Percentiles rank a stretch among this genome's conserved stretches.
phyloP scores from a whole-genome alignment of 495 filamentous ascomycete genomes.

The Xylaria palmicola region DNA sequence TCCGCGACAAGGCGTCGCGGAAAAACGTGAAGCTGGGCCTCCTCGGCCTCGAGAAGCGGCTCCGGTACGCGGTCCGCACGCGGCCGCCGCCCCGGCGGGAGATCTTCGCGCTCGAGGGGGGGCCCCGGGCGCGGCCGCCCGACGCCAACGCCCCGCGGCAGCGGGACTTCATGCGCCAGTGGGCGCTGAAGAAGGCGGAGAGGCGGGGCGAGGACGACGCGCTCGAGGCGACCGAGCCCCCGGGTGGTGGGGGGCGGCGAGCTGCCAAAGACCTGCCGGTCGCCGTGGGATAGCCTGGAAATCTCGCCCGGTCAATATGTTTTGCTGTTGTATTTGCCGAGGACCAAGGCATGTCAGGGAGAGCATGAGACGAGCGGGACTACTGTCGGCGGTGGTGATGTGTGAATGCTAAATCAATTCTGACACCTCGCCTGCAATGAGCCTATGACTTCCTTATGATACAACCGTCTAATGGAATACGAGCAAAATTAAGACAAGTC shows the following conservation, averaged over 20 bases:
- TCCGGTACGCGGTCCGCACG: slow-evolving; percentile 68
- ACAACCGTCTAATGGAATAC: slow-evolving; percentile 18
- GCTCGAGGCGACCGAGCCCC: background rate
- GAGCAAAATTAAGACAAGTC: slow-evolving; percentile 11
- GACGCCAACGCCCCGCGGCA: slow-evolving; percentile 35
- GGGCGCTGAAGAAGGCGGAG: slow-evolving; percentile 42
- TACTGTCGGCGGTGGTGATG: background rate
- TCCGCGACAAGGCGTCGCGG: slow-evolving; percentile 70
- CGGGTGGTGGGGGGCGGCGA: background rate
- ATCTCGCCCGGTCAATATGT: background rate
- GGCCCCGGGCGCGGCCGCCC: slow-evolving; percentile 27
- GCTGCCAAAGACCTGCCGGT: background rate
- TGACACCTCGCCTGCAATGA: slow-evolving; percentile 13
- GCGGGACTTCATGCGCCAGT: slow-evolving; percentile 45
- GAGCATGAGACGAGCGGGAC: background rate
- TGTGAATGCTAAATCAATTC: slow-evolving; percentile 13
- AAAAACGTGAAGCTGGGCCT: slow-evolving; percentile 72
- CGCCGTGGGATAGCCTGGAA: background rate
- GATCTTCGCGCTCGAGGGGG: slow-evolving; percentile 45
- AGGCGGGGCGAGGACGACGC: slow-evolving; percentile 15
- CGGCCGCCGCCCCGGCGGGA: slow-evolving; percentile 57
- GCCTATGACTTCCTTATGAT: slow-evolving; percentile 8
- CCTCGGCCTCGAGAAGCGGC: slow-evolving; percentile 67
- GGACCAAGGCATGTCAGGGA: background rate
- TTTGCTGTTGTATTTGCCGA: background rate